Percentiles rank a stretch among this genome's conserved stretches.
Conservation (phyloP, 805 yeast species). For the Wickerhamomyces ciferrii region DNA sequence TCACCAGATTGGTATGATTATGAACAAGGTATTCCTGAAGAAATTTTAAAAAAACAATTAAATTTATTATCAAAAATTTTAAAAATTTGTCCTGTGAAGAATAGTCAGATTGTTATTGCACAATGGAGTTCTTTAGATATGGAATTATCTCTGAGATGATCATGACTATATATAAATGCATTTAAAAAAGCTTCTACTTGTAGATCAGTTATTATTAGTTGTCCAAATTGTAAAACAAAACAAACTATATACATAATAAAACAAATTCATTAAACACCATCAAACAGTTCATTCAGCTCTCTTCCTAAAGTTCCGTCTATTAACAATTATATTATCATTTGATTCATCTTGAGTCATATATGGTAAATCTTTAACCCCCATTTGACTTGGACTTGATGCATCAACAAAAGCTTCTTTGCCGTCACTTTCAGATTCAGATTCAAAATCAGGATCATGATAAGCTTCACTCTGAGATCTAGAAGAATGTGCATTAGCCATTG, state of each 20-base stretch:
- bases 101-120: constrained; percentile 47
- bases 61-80: constrained; percentile 48
- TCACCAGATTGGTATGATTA: constrained; percentile 40
- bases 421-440: neutral
- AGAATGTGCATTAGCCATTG: no score
- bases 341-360: neutral
- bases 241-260: no score
- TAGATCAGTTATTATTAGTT: no score
- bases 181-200: no score
- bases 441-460: neutral
- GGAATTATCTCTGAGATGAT: constrained; percentile 26
- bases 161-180: no score
- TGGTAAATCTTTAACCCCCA: neutral
- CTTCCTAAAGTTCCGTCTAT: neutral
- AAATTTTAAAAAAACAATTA: constrained; percentile 43
- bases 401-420: neutral
- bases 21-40: constrained; percentile 25
- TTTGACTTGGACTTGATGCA: neutral
- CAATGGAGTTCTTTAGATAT: constrained; percentile 57
- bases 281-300: neutral
- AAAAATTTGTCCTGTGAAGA: constrained; percentile 46
- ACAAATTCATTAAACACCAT: neutral
- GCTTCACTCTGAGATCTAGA: neutral
- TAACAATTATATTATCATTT: neutral
- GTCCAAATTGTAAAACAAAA: no score